phyloP scores from a whole-genome alignment of 306 rosid species.

The Luffa aegyptiaca region DNA sequence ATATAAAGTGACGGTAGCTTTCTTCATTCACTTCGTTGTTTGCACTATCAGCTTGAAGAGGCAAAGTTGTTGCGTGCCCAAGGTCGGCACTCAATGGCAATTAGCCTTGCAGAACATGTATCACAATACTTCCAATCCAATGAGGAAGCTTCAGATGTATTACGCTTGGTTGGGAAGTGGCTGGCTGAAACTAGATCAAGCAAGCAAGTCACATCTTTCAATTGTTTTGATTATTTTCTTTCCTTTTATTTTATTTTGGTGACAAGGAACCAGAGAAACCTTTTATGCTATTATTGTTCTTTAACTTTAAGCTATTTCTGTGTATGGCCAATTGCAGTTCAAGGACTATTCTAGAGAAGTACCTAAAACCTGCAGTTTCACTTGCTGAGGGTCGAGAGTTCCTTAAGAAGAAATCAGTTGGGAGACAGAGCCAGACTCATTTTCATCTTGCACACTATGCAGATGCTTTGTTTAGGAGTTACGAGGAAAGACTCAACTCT shows the following conservation, averaged over 20 bases:
- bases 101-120: constrained; percentile 75
- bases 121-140: constrained; percentile 33
- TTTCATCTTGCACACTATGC: constrained; percentile 95
- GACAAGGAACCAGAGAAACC: neutral
- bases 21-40: constrained; percentile 2
- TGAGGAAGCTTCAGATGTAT: constrained; percentile 72
- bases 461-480: constrained; percentile 80
- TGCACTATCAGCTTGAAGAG: constrained; percentile 71
- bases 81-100: constrained; percentile 84
- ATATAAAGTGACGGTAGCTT: neutral
- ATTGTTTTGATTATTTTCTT: neutral
- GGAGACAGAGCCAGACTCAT: constrained; percentile 58
- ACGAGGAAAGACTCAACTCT: constrained; percentile 79
- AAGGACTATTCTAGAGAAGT: constrained; percentile 87
- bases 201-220: constrained; percentile 37
- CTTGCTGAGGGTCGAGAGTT: constrained; percentile 53
- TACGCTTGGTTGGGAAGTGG: constrained; percentile 94
- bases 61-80: constrained; percentile 94
- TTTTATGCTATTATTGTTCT: neutral
- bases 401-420: constrained; percentile 36
- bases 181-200: constrained; percentile 97
- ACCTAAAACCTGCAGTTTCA: constrained; percentile 82
- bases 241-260: neutral
- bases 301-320: neutral
- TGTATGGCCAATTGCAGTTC: constrained; percentile 48